Evolutionary conservation across 805 yeast species (phyloP), one percentile per base, ranked within the genome.

Genomic region (Nakazawaea molendinolei): DNA sequence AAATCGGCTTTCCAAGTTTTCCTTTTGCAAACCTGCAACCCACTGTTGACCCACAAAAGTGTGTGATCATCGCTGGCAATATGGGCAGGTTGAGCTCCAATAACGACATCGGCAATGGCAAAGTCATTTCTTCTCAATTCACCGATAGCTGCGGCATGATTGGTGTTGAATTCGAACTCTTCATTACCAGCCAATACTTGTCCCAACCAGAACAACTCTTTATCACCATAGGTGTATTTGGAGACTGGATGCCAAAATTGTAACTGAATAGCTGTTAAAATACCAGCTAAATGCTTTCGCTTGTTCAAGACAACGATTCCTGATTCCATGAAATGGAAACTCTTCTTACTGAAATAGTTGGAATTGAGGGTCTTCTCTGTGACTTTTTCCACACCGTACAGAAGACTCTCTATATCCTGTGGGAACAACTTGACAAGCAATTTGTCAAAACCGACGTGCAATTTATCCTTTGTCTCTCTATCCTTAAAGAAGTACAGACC

Each of bases 151-250:
- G 76, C 82, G 0, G 83, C 82, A 10, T 71, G 61, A 44, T 63
- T 53, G 5, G 53, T 38, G 45, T 76, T 78, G 50, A 78, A 70
- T 24, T 53, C 56, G 44, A 74, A 76, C 17, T 56, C 51, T 38
- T 71, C 74, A 46, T 76, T 76, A 7, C 85, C 79, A 22, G 70
- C 63, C 19, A 70, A 56, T 28, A 70, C 63, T 52, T 76, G 72
- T 2, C 84, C 84, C 23, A 83, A 50, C 90, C 90, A 81, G 49
- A 80, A 76, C 46, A 82, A 61, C 51, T 83, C 92, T 45, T 83
- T 83, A 44, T 83, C 92, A 26, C 92, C 92, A 67, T 83, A 81
- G 6, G 79, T 67, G 15, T 78, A 69, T 1, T 71, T 62, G 1
- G 65, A 54, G 17, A 68, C 60, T 20, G 69, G 52, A 35, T 54